Percentiles rank a stretch among this genome's conserved stretches.
These are phyloP conservation scores for Achaetomium macrosporum DNA, from an alignment of 2,329 filamentous ascomycete genomes.

Conservation along the genomic window DNA sequence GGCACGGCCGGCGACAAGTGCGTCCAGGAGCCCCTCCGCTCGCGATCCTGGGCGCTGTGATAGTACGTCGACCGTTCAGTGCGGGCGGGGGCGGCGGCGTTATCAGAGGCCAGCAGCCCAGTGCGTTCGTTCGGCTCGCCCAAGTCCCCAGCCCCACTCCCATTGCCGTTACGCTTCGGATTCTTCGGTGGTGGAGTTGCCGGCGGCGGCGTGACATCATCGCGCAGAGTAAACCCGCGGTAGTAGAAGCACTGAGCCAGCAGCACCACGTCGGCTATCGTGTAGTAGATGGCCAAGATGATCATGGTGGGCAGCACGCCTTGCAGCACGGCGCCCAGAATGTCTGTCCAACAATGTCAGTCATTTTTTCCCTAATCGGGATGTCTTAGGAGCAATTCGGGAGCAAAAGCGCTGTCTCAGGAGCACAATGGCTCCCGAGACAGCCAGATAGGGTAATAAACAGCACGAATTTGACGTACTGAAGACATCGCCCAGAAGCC, in stretches of 20 bases:
- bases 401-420: too few species aligned
- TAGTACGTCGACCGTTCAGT: slow-evolving; percentile 38
- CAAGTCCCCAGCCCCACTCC: slow-evolving; percentile 23
- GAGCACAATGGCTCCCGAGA: too few species aligned
- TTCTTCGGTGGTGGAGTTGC: background rate
- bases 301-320: slow-evolving; percentile 79
- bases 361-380: too few species aligned
- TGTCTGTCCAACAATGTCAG: too few species aligned
- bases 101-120: slow-evolving; percentile 35
- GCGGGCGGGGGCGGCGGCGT: background rate
- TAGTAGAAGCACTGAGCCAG: slow-evolving; percentile 94
- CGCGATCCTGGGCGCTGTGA: slow-evolving; percentile 24
- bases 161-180: slow-evolving; percentile 8
- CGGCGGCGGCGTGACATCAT: slow-evolving; percentile 38
- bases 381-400: too few species aligned
- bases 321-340: slow-evolving; percentile 84
- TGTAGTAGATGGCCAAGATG: slow-evolving; percentile 92
- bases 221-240: slow-evolving; percentile 67
- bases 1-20: slow-evolving; percentile 81
- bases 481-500: slow-evolving; percentile 91
- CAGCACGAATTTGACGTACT: too few species aligned
- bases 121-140: slow-evolving; percentile 48
- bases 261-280: slow-evolving; percentile 82
- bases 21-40: slow-evolving; percentile 52
- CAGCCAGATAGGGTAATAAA: too few species aligned